Evolutionary conservation across 2,329 filamentous ascomycete genomes (phyloP), one percentile per base, ranked within the genome.

Genomic region (Trichothecium sympodiale): DNA sequence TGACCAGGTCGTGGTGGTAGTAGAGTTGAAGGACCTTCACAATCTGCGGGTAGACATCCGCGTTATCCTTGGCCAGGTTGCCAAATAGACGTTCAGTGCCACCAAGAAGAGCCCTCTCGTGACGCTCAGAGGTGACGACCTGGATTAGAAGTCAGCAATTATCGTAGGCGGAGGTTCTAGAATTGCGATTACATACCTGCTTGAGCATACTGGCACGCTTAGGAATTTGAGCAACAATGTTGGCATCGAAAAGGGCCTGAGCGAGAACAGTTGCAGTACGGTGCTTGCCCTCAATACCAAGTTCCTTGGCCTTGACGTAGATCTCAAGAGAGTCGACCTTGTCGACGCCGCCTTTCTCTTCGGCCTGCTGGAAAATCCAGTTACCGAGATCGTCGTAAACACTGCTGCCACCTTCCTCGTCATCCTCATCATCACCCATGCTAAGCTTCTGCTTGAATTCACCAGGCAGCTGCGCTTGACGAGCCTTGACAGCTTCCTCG

Each of bases 251-350:
- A 49, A 98, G 71, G 46, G 85, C 89, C 69, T 94, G 87, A 33
- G 88, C 85, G 31, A 98, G 78, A 40, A 98, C 88, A 38, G 88
- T 74, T 38, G 94, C 72, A 33, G 88, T 94, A 64, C 83, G 87
- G 70, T 95, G 84, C 77, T 96, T 98, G 64, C 63, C 62, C 65
- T 95, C 89, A 45, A 98, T 91, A 49, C 88, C 88, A 38, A 96
- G 71, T 51, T 96, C 91, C 67, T 94, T 91, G 45, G 89, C 89
- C 73, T 98, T 96, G 64, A 93, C 67, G 62, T 94, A 96, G 57
- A 98, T 85, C 28, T 88, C 81, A 46, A 96, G 73, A 52, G 93
- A 88, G 54, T 86, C 80, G 45, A 98, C 74, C 40, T 87, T 79
- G 62, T 77, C 71, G 49, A 94, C 70, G 49, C 78, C 70, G 42